Conservation (phyloP, 768 basidiomycete genomes). For the Auricularia sp. region DNA sequence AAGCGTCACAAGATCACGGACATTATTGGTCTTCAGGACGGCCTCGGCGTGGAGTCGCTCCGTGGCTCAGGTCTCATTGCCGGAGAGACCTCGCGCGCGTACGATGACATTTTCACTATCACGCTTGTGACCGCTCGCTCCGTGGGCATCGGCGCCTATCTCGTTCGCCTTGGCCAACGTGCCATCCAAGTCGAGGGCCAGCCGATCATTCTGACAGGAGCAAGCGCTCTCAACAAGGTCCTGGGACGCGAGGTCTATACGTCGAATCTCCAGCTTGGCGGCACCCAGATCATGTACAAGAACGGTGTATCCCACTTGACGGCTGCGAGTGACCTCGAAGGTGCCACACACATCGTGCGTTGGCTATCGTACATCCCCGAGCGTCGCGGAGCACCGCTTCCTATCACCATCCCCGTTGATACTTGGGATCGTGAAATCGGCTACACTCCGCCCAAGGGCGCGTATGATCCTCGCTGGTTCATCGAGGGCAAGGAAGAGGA, state of each 20-base stretch:
- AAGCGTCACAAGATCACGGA: conserved; percentile 89
- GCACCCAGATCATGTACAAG: conserved; percentile 99
- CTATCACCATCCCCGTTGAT: conserved; percentile 59
- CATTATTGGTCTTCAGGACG: conserved; percentile 94
- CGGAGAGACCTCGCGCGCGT: conserved; percentile 95
- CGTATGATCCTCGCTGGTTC: conserved; percentile 97
- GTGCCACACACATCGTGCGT: conserved; percentile 84
- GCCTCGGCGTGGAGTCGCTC: conserved; percentile 91
- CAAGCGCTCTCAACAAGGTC: conserved; percentile 94
- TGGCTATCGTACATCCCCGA: conserved; percentile 95
- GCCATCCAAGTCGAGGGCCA: conserved; percentile 99
- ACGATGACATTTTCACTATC: conserved; percentile 99
- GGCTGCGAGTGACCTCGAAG: conserved; percentile 90
- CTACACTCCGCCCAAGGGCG: conserved; percentile 84
- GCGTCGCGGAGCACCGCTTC: conserved; percentile 66
- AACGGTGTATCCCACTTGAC: conserved; percentile 97
- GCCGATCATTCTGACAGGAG: conserved; percentile 97
- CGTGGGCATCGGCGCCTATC: conserved; percentile 97
- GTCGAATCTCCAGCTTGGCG: conserved; percentile 94
- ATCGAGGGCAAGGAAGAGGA: conserved; percentile 92
- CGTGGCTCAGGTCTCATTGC: conserved; percentile 97
- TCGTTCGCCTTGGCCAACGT: conserved; percentile 94
- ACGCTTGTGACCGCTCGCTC: conserved; percentile 97
- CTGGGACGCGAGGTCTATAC: conserved; percentile 98
- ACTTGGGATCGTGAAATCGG: conserved; percentile 87